These are phyloP conservation scores for Stephanocyclus meneghinianus DNA, from an alignment of 352 stramenopile species.

Conservation along the genomic window DNA sequence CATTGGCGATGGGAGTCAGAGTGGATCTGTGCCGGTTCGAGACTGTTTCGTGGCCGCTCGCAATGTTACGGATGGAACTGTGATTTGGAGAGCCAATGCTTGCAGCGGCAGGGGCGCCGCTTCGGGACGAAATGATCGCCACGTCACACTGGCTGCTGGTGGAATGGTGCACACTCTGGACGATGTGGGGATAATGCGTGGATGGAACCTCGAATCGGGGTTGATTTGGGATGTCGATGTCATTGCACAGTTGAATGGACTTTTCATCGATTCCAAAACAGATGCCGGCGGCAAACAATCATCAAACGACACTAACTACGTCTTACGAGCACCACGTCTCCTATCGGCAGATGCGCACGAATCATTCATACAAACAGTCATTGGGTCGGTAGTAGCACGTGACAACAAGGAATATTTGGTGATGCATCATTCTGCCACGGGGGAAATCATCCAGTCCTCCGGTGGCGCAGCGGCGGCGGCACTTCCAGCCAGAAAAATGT, in stretches of 20 bases:
- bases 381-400: neutral
- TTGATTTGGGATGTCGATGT: slow-evolving; percentile 54
- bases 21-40: neutral
- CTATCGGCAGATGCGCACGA: neutral
- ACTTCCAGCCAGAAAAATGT: slow-evolving; percentile 21
- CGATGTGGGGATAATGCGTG: slow-evolving; percentile 31
- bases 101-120: slow-evolving; percentile 20
- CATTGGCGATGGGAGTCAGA: neutral
- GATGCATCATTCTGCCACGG: slow-evolving; percentile 21
- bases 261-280: neutral
- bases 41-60: slow-evolving; percentile 53
- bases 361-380: neutral
- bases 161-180: slow-evolving; percentile 48
- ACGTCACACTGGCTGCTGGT: slow-evolving; percentile 25
- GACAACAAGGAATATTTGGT: slow-evolving; percentile 33
- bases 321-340: slow-evolving; percentile 17
- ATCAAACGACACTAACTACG: neutral
- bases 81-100: slow-evolving; percentile 71
- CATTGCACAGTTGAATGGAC: neutral
- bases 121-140: slow-evolving; percentile 4
- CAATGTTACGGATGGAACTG: slow-evolving; percentile 36
- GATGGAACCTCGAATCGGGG: slow-evolving; percentile 49
- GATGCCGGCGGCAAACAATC: neutral
- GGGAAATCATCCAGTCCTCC: neutral
- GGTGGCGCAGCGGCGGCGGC: neutral